Evolutionary conservation across 345 rosid species (phyloP), one percentile per base, ranked within the genome.

Genomic region (Euclidium syriacum): DNA sequence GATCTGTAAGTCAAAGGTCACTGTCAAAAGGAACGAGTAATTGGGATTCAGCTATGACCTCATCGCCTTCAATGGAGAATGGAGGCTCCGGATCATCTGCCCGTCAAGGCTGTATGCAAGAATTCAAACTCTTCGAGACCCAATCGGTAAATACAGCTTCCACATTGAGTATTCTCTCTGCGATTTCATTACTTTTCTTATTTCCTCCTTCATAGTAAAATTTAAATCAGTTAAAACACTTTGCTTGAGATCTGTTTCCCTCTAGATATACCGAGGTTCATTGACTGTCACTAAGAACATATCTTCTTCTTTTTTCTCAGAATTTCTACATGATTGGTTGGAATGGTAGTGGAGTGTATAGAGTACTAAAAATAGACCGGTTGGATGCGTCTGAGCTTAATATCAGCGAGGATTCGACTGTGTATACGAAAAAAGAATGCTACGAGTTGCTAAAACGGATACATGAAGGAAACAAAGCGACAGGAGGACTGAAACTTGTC

Each of bases 401-500:
- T 56, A 54, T 94, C 57, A 79, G 73, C 14, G 99, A 94, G 77
- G 99, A 88, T 74, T 68, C 95, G 16, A 83, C 96, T 40, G 78
- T 81, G 0, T 94, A 94, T 54, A 68, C 89, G 0, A 88, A 87
- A 64, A 50, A 72, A 3, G 85, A 94, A 74, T 87, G 95, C 55
- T 80, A 78, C 22, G 96, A 90, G 56, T 61, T 95, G 68, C 75
- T 95, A 35, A 83, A 82, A 67, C 87, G 96, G 71, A 83, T 95
- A 74, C 85, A 90, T 10, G 97, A 90, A 77, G 99, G 99, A 48
- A 95, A 95, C 79, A 80, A 62, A 58, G 71, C 90, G 3, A 95
- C 97, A 0, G 99, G 99, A 20, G 99, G 99, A 32, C 80, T 95
- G 10, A 86, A 82, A 71, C 84, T 90, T 48, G 86, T 95, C 12